Conservation (phyloP, 164 flowering plant genomes). For the Vitis riparia region DNA sequence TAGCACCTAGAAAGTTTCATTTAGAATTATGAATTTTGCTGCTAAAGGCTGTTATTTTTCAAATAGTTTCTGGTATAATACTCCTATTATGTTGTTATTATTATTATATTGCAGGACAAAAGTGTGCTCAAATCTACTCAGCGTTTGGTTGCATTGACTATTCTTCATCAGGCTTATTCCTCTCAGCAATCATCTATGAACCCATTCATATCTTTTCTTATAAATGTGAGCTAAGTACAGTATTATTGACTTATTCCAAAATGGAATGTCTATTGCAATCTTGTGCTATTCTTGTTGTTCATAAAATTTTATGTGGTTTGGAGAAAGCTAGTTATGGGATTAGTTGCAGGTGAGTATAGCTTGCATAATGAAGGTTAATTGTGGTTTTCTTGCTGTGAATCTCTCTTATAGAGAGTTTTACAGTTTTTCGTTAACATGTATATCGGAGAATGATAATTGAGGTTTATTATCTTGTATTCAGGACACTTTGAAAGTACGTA, state of each 20-base stretch:
- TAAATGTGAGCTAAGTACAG: slow-evolving; percentile 49
- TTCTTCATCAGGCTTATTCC: slow-evolving; percentile 62
- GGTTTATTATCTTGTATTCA: too few species aligned
- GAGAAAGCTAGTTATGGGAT: background rate
- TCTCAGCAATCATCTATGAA: slow-evolving; percentile 52
- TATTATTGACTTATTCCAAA: background rate
- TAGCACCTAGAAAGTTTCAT: too few species aligned
- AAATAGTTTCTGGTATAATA: background rate
- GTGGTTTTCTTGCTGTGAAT: background rate
- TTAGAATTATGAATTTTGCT: too few species aligned
- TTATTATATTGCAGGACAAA: slow-evolving; percentile 52
- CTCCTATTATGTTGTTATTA: background rate
- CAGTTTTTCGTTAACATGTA: background rate
- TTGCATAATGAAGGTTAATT: too few species aligned
- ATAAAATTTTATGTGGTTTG: too few species aligned
- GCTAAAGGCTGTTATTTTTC: background rate
- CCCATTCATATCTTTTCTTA: slow-evolving; percentile 59
- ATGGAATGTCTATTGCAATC: background rate
- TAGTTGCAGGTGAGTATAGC: background rate
- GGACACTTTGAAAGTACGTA: too few species aligned
- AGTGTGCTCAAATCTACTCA: slow-evolving; percentile 54
- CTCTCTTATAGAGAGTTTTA: background rate
- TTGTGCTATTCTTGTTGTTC: background rate
- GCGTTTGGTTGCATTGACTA: slow-evolving; percentile 70
- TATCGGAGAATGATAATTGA: background rate